A percentile compares a stretch with the other conserved stretches of the same genome.
phyloP scores from a whole-genome alignment of 2,329 filamentous ascomycete species.

The Aureobasidium sp. region DNA sequence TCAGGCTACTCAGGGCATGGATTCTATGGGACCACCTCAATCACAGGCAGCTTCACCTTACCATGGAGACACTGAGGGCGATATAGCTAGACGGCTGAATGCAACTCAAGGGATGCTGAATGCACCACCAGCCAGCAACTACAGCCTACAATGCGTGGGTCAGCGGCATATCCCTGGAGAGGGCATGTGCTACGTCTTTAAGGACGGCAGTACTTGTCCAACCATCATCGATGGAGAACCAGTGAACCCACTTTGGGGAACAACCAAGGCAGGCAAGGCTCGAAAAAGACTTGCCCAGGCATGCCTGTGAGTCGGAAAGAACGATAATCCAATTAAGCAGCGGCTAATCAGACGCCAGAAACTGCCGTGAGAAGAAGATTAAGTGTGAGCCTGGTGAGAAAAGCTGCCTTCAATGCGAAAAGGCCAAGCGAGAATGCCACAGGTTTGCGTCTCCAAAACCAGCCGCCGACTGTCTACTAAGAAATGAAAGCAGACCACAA shows the following conservation, averaged over 20 bases:
- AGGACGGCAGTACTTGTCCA: constrained; percentile 18
- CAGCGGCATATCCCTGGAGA: constrained; percentile 18
- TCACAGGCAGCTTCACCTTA: background rate
- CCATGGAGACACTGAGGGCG: background rate
- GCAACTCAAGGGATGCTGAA: background rate
- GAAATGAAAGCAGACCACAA: constrained; percentile 21
- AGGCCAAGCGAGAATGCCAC: constrained; percentile 78
- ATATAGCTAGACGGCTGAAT: background rate
- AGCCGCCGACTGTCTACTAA: constrained; percentile 18
- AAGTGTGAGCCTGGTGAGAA: constrained; percentile 87
- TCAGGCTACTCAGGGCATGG: background rate
- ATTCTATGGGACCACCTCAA: background rate
- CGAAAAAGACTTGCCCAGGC: constrained; percentile 85
- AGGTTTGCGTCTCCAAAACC: constrained; percentile 47
- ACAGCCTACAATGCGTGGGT: constrained; percentile 15
- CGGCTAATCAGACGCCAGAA: constrained; percentile 30
- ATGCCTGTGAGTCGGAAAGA: constrained; percentile 50
- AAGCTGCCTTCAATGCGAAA: constrained; percentile 86
- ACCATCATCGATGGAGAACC: constrained; percentile 19
- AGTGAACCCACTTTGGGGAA: constrained; percentile 78
- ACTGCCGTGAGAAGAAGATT: constrained; percentile 94
- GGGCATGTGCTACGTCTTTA: constrained; percentile 18
- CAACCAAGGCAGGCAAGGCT: constrained; percentile 90
- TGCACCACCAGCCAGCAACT: background rate
- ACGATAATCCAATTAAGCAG: background rate